A percentile compares a stretch with the other conserved stretches of the same genome.
phyloP scores from a whole-genome alignment of 352 stramenopile species.

The Phytophthora colocasiae region DNA sequence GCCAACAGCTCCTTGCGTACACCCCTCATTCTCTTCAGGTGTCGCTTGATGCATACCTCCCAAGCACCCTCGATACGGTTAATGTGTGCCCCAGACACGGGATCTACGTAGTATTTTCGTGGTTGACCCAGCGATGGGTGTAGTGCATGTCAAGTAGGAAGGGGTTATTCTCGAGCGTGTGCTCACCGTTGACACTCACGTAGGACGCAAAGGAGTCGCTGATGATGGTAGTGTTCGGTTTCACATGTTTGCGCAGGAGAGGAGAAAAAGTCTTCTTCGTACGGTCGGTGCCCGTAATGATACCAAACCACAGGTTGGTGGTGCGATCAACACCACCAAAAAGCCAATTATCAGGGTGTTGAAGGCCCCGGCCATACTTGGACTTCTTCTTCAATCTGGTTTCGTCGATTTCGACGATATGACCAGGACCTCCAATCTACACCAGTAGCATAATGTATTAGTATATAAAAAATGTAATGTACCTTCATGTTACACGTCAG shows the following conservation, averaged over 20 bases:
- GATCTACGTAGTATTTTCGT: no score
- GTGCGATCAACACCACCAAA: slow-evolving; percentile 11
- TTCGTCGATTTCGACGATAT: no score
- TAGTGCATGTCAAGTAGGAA: slow-evolving; percentile 11
- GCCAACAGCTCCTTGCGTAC: no score
- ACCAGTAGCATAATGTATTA: slow-evolving; percentile 5
- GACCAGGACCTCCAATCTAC: neutral
- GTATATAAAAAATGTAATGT: neutral
- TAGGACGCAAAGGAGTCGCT: slow-evolving; percentile 30
- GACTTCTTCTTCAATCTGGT: no score
- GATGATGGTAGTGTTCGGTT: slow-evolving; percentile 3
- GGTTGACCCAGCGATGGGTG: slow-evolving; percentile 7
- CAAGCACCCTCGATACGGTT: no score
- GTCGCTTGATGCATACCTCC: no score
- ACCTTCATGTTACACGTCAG: neutral
- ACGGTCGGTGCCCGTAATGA: neutral
- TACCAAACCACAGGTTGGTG: slow-evolving; percentile 5
- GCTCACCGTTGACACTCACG: slow-evolving; percentile 7
- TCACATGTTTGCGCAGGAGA: slow-evolving; percentile 1
- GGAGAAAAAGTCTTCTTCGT: slow-evolving; percentile 1
- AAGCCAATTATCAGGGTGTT: neutral
- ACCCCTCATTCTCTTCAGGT: no score
- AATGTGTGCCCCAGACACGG: no score
- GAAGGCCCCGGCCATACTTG: no score
- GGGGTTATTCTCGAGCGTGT: slow-evolving; percentile 28